These are phyloP conservation scores for Phaeotremella skinneri DNA, from an alignment of 768 basidiomycete species.

Conservation along the genomic window DNA sequence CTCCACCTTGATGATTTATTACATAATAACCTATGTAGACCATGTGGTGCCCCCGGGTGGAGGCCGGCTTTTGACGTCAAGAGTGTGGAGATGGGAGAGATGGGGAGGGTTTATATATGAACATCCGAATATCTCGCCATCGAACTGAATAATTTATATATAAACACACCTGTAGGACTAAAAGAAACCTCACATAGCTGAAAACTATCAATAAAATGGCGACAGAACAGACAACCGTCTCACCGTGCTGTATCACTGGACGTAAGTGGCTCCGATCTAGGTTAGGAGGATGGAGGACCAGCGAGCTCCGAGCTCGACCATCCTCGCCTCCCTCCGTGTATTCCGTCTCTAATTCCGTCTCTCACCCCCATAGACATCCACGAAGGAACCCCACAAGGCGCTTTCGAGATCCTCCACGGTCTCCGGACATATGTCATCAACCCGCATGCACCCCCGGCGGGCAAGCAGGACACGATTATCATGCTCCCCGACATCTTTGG, in stretches of 20 bases:
- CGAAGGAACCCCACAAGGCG: constrained; percentile 49
- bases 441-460: constrained; percentile 27
- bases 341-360: neutral
- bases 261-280: constrained; percentile 25
- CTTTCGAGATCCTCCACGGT: constrained; percentile 42
- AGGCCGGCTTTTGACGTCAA: too few relatives aligned
- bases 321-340: neutral
- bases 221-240: constrained; percentile 36
- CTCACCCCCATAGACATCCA: constrained; percentile 42
- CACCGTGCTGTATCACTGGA: constrained; percentile 44
- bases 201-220: constrained; percentile 15
- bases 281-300: neutral
- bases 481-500: constrained; percentile 53
- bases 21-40: too few relatives aligned
- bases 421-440: constrained; percentile 49
- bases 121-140: too few relatives aligned
- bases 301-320: neutral
- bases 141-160: too few relatives aligned
- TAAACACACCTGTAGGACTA: too few relatives aligned
- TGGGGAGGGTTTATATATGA: too few relatives aligned
- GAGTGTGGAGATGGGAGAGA: too few relatives aligned
- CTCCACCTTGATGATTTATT: too few relatives aligned
- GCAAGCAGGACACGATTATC: constrained; percentile 48
- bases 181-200: too few relatives aligned
- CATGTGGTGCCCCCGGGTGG: too few relatives aligned